A percentile compares a stretch with the other conserved stretches of the same genome.
These are phyloP conservation scores for Auriscalpium microsporum DNA, from an alignment of 768 basidiomycete genomes.

Conservation along the genomic window DNA sequence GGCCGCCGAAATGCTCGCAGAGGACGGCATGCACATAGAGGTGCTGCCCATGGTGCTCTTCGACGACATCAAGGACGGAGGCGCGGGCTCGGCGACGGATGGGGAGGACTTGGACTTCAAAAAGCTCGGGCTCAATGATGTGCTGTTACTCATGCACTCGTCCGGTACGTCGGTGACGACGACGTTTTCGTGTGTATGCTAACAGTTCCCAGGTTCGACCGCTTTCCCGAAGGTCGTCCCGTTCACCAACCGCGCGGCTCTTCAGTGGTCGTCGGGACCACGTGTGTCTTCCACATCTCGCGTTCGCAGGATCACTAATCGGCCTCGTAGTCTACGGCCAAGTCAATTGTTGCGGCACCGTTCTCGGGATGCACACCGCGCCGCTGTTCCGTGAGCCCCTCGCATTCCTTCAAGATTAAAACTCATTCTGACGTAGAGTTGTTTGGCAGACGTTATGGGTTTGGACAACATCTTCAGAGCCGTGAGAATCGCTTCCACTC, in stretches of 20 bases:
- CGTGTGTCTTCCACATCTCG: background rate
- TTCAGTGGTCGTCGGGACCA: background rate
- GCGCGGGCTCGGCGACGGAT: background rate
- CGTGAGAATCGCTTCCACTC: background rate
- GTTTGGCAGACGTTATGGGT: constrained; percentile 2
- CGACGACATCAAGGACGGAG: constrained; percentile 9
- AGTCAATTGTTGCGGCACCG: background rate
- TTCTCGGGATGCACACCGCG: background rate
- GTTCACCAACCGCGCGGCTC: background rate
- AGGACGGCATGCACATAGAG: constrained; percentile 2
- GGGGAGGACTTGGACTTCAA: background rate
- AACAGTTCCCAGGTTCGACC: constrained; percentile 1
- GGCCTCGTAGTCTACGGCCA: background rate
- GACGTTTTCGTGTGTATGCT: background rate
- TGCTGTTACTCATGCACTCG: background rate
- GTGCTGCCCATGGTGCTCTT: constrained; percentile 15
- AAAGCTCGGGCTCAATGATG: background rate
- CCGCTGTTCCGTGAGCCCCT: background rate
- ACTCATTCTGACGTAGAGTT: background rate
- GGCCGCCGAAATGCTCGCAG: constrained; percentile 5
- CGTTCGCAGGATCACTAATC: background rate
- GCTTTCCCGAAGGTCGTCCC: constrained; percentile 1
- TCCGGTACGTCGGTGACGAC: background rate
- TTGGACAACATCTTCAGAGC: constrained; percentile 2
- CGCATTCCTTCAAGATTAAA: no score